Base-by-base conservation (phyloP, 352 stramenopile genomes). In the Elongisporangium anandrum region DNA sequence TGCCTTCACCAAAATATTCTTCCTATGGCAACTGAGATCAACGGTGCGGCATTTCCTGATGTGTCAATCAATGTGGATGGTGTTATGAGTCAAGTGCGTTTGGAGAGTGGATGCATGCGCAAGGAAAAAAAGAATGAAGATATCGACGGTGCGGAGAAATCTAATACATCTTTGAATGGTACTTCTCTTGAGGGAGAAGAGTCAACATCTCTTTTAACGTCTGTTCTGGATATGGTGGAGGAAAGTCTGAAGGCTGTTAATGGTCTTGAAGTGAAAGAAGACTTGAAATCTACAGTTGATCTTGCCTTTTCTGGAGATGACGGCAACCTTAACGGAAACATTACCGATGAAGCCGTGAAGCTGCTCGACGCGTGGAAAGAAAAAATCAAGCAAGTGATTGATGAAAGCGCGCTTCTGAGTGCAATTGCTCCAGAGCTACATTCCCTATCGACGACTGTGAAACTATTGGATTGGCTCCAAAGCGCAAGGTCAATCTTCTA, bases 401-500 rank as follows among this genome's bases (percentile, higher is more conserved):
- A 88, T 0, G 85, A 94, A 56, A 73, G 79, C 34, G 69, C 76
- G 34, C 24, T 92, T 10, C 81, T 92, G 12, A 94, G 85, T 24
- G 81, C 85, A 0, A 69, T 83, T 59, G 69, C 76, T 9, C 83
- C 85, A 0, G 81, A 94, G 58, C 65, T 84, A 24, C 63, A 84
- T 19, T 69, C 63, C 9, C 56, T 92, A 16, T 53, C 26, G 10
- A 60, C 79, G 15, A 71, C 88, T n/a, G 57, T 87, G 55, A 76
- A 84, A 49, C 59, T 92, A 48, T 60, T 95, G 13, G 72, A 87
- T 52, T 95, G 87, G 87, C 75, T 93, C 22, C 77, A 92, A 58
- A 81, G 70, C 39, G 77, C 85, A 49, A 72, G 85, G 6, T 91
- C 81, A 0, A 76, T 94, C 41, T 92, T 95, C 56, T 92, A 93